Evolutionary conservation across 2,329 filamentous ascomycete species (phyloP).

Genomic region (Cercospora berteroae): DNA sequence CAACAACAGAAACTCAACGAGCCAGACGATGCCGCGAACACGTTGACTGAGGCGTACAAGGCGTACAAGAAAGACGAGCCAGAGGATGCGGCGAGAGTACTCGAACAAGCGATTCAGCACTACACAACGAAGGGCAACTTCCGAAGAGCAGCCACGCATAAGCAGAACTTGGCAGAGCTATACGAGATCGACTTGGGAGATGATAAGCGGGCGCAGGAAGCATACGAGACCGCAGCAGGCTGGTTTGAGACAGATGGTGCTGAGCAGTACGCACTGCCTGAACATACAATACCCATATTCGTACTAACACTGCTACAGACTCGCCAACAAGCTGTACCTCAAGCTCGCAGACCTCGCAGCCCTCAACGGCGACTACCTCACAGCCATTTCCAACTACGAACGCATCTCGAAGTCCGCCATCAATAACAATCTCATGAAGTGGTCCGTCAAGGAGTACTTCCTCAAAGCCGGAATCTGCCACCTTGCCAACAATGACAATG

Average conservation of each 20-base stretch:
- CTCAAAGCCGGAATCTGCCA: constrained; percentile 93
- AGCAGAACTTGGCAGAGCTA: constrained; percentile 83
- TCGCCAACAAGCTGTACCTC: constrained; percentile 90
- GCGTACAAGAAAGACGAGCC: constrained; percentile 85
- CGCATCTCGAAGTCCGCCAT: constrained; percentile 73
- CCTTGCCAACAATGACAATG: constrained; percentile 70
- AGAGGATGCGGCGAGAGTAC: constrained; percentile 74
- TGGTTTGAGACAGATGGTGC: constrained; percentile 91
- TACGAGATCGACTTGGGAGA: constrained; percentile 81
- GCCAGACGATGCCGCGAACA: constrained; percentile 87
- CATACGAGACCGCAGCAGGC: constrained; percentile 79
- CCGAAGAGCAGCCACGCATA: constrained; percentile 82
- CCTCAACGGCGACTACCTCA: constrained; percentile 78
- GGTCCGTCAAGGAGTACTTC: constrained; percentile 93
- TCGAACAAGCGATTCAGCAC: constrained; percentile 76
- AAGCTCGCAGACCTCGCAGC: constrained; percentile 88
- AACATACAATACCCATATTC: neutral
- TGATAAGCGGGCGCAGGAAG: constrained; percentile 71
- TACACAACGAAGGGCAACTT: constrained; percentile 91
- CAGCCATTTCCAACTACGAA: constrained; percentile 78
- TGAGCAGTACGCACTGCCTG: constrained; percentile 62
- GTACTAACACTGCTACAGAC: constrained; percentile 47
- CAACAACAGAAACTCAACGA: constrained; percentile 81
- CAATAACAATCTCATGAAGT: constrained; percentile 88
- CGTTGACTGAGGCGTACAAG: constrained; percentile 88